phyloP scores from a whole-genome alignment of 2,329 filamentous ascomycete genomes.

The Diaporthe sp. region DNA sequence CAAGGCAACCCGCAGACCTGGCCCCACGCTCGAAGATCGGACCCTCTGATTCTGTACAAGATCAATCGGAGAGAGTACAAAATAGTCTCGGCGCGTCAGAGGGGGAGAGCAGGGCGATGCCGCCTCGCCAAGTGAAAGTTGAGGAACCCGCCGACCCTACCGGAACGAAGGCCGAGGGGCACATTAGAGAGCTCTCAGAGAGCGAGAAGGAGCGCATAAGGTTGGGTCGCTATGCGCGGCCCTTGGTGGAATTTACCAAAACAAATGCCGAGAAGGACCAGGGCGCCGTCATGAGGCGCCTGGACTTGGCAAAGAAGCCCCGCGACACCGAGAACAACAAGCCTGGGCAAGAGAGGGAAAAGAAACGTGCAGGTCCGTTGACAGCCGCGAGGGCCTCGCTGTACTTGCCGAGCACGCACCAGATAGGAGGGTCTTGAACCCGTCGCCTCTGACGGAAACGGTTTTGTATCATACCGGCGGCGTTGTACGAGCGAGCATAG shows the following conservation, averaged over 20 bases:
- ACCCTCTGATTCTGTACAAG: background rate
- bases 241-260: background rate
- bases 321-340: background rate
- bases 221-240: no score
- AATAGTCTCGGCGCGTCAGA: background rate
- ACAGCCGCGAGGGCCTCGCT: background rate
- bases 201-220: no score
- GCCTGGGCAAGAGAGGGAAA: background rate
- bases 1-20: background rate
- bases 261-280: background rate
- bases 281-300: background rate
- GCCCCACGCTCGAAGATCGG: background rate
- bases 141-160: background rate
- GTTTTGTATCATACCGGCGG: background rate
- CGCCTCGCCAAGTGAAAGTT: background rate
- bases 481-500: background rate
- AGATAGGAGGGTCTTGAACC: background rate
- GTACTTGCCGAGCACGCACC: constrained; percentile 18
- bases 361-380: no score
- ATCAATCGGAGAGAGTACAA: background rate
- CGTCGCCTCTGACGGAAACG: background rate
- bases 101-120: background rate
- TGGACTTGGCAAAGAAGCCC: background rate
- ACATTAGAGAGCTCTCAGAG: background rate
- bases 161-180: background rate